phyloP scores from a whole-genome alignment of 768 basidiomycete species.

The Phanerochaete carnosa region DNA sequence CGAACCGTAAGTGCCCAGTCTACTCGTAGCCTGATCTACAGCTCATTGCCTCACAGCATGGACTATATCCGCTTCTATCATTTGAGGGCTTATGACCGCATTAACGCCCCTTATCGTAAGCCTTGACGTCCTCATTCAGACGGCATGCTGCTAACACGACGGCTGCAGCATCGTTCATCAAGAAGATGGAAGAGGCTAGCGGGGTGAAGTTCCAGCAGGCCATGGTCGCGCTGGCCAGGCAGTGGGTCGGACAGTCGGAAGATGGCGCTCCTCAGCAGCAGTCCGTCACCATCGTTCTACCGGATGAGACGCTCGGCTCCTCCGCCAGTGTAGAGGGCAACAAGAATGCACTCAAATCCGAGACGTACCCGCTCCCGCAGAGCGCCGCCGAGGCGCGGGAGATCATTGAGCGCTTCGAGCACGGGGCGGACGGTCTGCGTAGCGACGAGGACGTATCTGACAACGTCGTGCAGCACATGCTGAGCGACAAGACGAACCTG shows the following conservation, averaged over 20 bases:
- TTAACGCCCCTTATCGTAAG: conserved; percentile 71
- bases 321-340: conserved; percentile 29
- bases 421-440: conserved; percentile 52
- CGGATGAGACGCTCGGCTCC: conserved; percentile 45
- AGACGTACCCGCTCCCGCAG: conserved; percentile 65
- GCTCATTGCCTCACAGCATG: conserved; percentile 36
- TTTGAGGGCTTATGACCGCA: conserved; percentile 85
- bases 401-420: conserved; percentile 70
- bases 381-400: conserved; percentile 64
- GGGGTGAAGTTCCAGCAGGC: conserved; percentile 83
- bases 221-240: conserved; percentile 77
- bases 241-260: conserved; percentile 60
- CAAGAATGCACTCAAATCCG: conserved; percentile 50
- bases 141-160: background rate
- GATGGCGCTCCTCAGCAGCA: conserved; percentile 36
- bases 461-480: conserved; percentile 77
- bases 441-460: conserved; percentile 66
- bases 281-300: conserved; percentile 56
- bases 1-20: conserved; percentile 57
- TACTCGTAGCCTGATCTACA: background rate
- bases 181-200: conserved; percentile 66
- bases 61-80: conserved; percentile 93
- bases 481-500: conserved; percentile 59
- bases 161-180: conserved; percentile 46
- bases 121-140: background rate